These are phyloP conservation scores for Ophiostoma quercus DNA, from an alignment of 2,329 filamentous ascomycete species.

Conservation along the genomic window DNA sequence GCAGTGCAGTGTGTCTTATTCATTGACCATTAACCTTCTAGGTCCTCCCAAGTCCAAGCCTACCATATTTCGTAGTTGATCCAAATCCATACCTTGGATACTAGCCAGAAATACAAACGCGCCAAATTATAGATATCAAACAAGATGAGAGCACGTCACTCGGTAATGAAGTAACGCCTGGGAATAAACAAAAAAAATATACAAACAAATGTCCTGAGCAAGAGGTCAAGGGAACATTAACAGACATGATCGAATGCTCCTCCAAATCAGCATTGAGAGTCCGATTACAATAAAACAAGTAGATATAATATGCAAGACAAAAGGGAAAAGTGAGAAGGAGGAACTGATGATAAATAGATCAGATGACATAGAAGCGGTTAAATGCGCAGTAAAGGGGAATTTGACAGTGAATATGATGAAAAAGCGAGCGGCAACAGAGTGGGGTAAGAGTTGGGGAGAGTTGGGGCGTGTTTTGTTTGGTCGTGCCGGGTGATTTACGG, in stretches of 20 bases:
- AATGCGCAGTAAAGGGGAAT: not conserved
- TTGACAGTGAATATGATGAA: not conserved
- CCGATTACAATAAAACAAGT: not conserved
- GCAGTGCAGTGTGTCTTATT: not conserved
- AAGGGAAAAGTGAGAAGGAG: not conserved
- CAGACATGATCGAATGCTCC: not conserved
- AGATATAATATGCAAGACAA: conserved; percentile 6
- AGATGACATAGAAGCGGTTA: not conserved
- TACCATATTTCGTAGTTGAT: not conserved
- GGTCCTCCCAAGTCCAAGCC: conserved; percentile 2
- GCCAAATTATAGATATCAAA: not conserved
- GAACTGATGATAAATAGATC: not conserved
- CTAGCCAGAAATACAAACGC: not conserved
- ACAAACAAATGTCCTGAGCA: not conserved
- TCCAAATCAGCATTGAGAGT: not conserved
- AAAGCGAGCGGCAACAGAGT: not conserved
- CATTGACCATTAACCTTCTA: not conserved
- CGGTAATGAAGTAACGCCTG: not conserved
- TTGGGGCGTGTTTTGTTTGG: not conserved
- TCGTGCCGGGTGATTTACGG: not conserved
- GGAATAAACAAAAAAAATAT: not conserved
- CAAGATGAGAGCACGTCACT: not conserved
- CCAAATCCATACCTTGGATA: conserved; percentile 5
- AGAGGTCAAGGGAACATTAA: not conserved
- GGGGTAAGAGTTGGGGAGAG: not conserved